Conservation (phyloP, 768 basidiomycete genomes). For the Auricularia heimuer region DNA sequence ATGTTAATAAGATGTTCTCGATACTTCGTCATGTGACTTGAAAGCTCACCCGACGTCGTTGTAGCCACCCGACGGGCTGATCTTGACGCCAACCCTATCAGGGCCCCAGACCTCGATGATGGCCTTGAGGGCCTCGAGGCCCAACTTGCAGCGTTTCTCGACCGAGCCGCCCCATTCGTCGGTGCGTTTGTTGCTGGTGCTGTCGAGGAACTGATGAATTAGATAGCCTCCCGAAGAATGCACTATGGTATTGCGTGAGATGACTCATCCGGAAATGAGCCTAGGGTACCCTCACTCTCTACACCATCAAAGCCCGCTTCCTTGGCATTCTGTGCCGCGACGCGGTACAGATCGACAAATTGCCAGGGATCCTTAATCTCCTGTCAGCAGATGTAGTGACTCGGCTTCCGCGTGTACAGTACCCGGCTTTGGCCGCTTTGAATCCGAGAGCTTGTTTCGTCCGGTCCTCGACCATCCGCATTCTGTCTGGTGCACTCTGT, state of each 20-base stretch:
- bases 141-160: constrained; percentile 34
- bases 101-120: constrained; percentile 31
- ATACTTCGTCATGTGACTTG: no score
- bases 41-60: constrained; percentile 33
- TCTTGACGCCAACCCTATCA: constrained; percentile 34
- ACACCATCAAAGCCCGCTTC: constrained; percentile 50
- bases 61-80: constrained; percentile 34
- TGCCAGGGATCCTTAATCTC: no score
- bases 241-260: no score
- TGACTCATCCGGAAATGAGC: no score
- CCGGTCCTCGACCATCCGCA: no score
- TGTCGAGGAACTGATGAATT: constrained; percentile 29
- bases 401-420: no score
- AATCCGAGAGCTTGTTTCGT: no score
- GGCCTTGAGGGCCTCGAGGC: constrained; percentile 26
- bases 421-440: no score
- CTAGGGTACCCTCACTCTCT: constrained; percentile 21
- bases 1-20: no score
- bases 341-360: constrained; percentile 30
- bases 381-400: no score
- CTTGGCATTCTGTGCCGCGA: constrained; percentile 39
- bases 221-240: constrained; percentile 7
- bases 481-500: no score
- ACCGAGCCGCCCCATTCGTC: constrained; percentile 36
- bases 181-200: constrained; percentile 26